Percentiles rank a stretch among this genome's conserved stretches.
phyloP scores from a whole-genome alignment of 768 basidiomycete genomes.

The Suillus fuscotomentosus region DNA sequence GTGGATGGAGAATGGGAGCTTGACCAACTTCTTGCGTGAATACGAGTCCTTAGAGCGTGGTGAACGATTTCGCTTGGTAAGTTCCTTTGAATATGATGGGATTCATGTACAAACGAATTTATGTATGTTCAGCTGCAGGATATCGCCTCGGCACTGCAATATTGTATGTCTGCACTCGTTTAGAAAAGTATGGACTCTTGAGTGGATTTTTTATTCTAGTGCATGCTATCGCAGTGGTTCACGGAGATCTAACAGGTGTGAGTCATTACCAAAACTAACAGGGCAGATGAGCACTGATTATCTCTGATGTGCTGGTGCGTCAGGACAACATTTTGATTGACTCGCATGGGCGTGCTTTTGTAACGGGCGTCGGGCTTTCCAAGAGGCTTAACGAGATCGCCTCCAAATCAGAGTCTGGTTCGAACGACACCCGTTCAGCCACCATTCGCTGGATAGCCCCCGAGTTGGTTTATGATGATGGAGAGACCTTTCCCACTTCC shows the following conservation, averaged over 20 bases:
- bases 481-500: not conserved
- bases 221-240: constrained; percentile 3
- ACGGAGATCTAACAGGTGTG: constrained; percentile 7
- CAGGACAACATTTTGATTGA: constrained; percentile 44
- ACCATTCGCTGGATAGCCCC: constrained; percentile 2
- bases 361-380: constrained; percentile 47
- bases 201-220: not conserved
- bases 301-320: not conserved
- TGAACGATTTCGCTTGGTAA: not conserved
- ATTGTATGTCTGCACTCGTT: not conserved
- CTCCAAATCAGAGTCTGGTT: not conserved
- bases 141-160: constrained; percentile 4
- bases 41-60: not conserved
- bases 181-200: not conserved
- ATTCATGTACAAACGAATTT: not conserved
- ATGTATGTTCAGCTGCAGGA: not conserved
- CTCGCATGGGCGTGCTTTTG: constrained; percentile 34
- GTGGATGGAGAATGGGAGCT: constrained; percentile 29
- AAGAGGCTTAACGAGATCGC: constrained; percentile 18
- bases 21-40: constrained; percentile 14
- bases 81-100: not conserved
- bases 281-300: no score
- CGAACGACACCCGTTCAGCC: constrained; percentile 10
- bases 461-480: not conserved
- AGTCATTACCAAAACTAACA: not conserved